Evolutionary conservation across 768 basidiomycete species (phyloP).

Genomic region (Tricholomella constricta): DNA sequence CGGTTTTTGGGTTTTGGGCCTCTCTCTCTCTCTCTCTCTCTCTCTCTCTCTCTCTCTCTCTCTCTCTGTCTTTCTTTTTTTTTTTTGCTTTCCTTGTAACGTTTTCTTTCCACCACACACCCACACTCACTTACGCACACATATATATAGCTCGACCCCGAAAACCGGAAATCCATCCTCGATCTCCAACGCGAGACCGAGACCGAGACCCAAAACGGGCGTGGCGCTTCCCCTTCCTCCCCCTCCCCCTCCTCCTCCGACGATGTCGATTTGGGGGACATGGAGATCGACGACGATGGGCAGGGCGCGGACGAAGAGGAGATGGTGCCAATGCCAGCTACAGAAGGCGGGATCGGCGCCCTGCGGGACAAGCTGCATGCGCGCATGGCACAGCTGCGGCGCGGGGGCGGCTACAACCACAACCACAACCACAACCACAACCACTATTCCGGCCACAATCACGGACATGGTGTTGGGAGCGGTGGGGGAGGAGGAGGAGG

Average conservation of each 20-base stretch:
- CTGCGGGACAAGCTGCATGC: conserved; percentile 76
- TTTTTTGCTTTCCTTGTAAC: not conserved
- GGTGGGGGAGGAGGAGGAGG: conserved; percentile 21
- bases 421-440: too few species aligned
- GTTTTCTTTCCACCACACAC: not conserved
- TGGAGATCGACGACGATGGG: conserved; percentile 22
- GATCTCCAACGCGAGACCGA: conserved; percentile 75
- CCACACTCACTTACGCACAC: not conserved
- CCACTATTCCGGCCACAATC: too few species aligned
- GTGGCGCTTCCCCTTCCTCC: too few species aligned
- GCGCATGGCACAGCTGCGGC: conserved; percentile 70
- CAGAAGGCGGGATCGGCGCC: conserved; percentile 62
- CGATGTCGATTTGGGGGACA: conserved; percentile 39
- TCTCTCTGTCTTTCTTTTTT: too few species aligned
- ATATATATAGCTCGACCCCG: conserved; percentile 86
- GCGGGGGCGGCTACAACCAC: too few species aligned
- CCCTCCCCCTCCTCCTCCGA: too few species aligned
- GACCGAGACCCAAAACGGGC: too few species aligned
- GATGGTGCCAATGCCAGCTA: conserved; percentile 66
- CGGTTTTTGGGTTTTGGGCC: too few species aligned
- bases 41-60: too few species aligned
- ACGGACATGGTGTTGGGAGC: conserved; percentile 24
- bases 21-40: too few species aligned
- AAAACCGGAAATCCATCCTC: conserved; percentile 74
- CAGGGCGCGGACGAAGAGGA: too few species aligned